A percentile compares a stretch with the other conserved stretches of the same genome.
phyloP scores from a whole-genome alignment of 352 stramenopile species.

The Phytophthora fragariaefolia region DNA sequence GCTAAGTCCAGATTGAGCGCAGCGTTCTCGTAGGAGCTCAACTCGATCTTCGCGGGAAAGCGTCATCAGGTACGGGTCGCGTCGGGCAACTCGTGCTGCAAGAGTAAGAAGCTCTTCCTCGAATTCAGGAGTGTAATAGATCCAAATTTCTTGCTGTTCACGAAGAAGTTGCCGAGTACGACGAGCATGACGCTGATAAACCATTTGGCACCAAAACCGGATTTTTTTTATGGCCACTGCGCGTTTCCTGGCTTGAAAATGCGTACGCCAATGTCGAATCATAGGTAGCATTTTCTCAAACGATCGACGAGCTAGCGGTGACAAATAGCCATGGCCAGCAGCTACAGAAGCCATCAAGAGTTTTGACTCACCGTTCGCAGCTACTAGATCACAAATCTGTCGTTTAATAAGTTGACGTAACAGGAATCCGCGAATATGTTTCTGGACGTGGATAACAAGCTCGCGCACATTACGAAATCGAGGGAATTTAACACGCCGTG shows the following conservation, averaged over 20 bases:
- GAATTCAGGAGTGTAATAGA: conserved; percentile 74
- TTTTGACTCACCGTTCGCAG: conserved; percentile 48
- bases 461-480: conserved; percentile 51
- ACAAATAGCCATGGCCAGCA: conserved; percentile 34
- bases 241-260: conserved; percentile 61
- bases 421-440: conserved; percentile 65
- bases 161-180: conserved; percentile 58
- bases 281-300: conserved; percentile 60
- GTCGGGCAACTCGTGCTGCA: conserved; percentile 52
- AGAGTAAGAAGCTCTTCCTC: conserved; percentile 64
- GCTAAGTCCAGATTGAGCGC: conserved; percentile 58
- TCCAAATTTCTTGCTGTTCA: conserved; percentile 70
- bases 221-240: conserved; percentile 80
- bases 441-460: conserved; percentile 63
- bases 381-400: conserved; percentile 61
- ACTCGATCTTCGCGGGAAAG: conserved; percentile 53
- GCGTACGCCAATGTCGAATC: conserved; percentile 62
- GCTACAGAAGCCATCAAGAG: conserved; percentile 49
- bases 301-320: conserved; percentile 42
- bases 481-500: conserved; percentile 44
- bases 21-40: conserved; percentile 55
- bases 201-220: conserved; percentile 79
- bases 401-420: conserved; percentile 52
- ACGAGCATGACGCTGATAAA: conserved; percentile 67
- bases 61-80: conserved; percentile 71